A percentile compares a stretch with the other conserved stretches of the same genome.
phyloP scores from a whole-genome alignment of 2,329 filamentous ascomycete genomes.

The Fusarium oxysporum region DNA sequence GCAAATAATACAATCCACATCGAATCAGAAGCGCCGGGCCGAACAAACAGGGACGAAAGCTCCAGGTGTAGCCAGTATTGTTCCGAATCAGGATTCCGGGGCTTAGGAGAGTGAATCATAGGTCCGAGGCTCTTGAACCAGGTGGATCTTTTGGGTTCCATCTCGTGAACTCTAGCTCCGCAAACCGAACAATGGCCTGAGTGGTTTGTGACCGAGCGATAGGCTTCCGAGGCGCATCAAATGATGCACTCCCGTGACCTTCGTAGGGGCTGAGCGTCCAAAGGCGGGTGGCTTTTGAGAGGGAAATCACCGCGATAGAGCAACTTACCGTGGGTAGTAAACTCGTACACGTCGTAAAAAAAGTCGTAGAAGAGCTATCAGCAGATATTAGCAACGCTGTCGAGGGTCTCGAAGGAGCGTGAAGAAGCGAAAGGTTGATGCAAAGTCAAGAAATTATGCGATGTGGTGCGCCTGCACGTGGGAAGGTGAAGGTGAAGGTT shows the following conservation, averaged over 20 bases:
- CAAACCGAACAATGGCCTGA: background rate
- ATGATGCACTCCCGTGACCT: background rate
- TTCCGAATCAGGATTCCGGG: background rate
- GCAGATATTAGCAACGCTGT: conserved; percentile 29
- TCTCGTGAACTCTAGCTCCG: background rate
- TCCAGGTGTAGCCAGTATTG: background rate
- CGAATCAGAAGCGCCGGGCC: background rate
- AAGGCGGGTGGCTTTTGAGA: background rate
- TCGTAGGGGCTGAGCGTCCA: background rate
- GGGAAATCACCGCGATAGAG: background rate
- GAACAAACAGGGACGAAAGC: conserved; percentile 1
- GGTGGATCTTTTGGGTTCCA: background rate
- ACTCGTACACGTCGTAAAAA: conserved; percentile 47
- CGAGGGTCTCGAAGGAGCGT: background rate
- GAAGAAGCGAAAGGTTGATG: background rate
- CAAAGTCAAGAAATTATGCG: background rate
- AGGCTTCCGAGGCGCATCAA: background rate
- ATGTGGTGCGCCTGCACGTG: background rate
- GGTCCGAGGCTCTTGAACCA: background rate
- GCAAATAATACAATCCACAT: background rate
- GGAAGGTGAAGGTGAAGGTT: background rate
- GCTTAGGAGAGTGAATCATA: conserved; percentile 19
- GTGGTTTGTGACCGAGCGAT: background rate
- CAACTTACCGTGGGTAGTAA: conserved; percentile 45
- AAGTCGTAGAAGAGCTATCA: conserved; percentile 43